Conservation (phyloP, 1,284 basidiomycete genomes). For the Somion occarium region DNA sequence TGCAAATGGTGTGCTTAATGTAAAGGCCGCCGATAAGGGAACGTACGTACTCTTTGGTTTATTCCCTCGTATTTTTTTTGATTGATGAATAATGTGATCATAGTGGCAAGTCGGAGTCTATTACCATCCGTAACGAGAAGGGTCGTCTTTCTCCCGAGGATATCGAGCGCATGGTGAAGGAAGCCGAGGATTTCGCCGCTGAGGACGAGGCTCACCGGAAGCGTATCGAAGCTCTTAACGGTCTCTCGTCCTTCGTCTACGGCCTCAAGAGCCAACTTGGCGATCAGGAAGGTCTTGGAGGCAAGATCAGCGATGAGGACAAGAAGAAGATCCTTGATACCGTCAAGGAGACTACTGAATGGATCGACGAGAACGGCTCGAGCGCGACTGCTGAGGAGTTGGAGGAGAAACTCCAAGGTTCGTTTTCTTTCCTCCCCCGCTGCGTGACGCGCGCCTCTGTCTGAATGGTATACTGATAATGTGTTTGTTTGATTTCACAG, state of each 20-base stretch:
- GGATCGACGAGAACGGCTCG: conserved; percentile 83
- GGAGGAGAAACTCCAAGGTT: conserved; percentile 76
- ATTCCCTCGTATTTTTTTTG: not conserved
- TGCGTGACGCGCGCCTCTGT: not conserved
- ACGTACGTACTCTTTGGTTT: conserved; percentile 48
- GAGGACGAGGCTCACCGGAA: conserved; percentile 87
- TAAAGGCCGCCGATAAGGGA: conserved; percentile 86
- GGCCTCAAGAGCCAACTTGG: conserved; percentile 83
- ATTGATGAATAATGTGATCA: conserved; percentile 14
- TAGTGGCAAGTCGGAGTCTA: conserved; percentile 83
- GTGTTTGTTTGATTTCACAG: conserved; percentile 25
- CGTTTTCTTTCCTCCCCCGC: conserved; percentile 13
- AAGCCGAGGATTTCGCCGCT: conserved; percentile 87
- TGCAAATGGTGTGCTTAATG: conserved; percentile 90
- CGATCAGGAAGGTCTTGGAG: conserved; percentile 87
- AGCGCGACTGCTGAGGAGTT: conserved; percentile 81
- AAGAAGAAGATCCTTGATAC: conserved; percentile 82
- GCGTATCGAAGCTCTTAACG: conserved; percentile 84
- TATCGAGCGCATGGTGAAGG: conserved; percentile 88
- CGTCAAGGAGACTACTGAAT: conserved; percentile 88
- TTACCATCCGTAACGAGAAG: conserved; percentile 86
- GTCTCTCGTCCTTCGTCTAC: conserved; percentile 74
- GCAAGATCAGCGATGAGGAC: conserved; percentile 84
- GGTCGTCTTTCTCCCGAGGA: conserved; percentile 83
- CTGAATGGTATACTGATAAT: too few relatives aligned